These are phyloP conservation scores for Macrocybe gigantea DNA, from an alignment of 768 basidiomycete genomes.

Conservation along the genomic window DNA sequence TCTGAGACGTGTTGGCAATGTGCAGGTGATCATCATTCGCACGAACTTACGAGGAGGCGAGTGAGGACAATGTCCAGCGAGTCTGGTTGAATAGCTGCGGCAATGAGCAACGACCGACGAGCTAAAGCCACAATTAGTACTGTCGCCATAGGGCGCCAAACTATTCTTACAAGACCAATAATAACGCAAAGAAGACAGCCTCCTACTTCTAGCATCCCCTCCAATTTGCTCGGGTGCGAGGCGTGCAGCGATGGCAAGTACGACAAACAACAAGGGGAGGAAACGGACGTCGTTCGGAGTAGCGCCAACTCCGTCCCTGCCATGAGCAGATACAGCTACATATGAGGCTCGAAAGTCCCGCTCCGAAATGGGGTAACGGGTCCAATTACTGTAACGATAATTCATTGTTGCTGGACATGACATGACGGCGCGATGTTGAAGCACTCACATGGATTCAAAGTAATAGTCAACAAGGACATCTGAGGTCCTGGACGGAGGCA, in stretches of 20 bases:
- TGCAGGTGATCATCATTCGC: conserved; percentile 22
- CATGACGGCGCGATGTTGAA: conserved; percentile 7
- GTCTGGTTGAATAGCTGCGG: conserved; percentile 91
- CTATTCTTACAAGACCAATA: conserved; percentile 87
- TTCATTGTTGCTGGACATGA: too few species aligned
- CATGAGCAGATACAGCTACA: conserved; percentile 54
- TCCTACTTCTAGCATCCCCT: conserved; percentile 69
- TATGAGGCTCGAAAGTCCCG: conserved; percentile 73
- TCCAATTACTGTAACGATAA: conserved; percentile 67
- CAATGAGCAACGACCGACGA: conserved; percentile 81
- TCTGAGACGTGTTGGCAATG: conserved; percentile 35
- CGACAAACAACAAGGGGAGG: conserved; percentile 89
- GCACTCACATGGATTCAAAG: conserved; percentile 56
- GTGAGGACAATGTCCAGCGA: conserved; percentile 90
- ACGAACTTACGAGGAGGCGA: conserved; percentile 69
- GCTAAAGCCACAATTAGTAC: conserved; percentile 39
- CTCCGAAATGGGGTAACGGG: conserved; percentile 88
- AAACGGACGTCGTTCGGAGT: conserved; percentile 78
- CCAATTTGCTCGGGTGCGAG: conserved; percentile 82
- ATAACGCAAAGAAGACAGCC: conserved; percentile 81
- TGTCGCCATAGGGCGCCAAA: not conserved
- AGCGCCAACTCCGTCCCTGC: conserved; percentile 51
- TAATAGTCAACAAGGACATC: conserved; percentile 82
- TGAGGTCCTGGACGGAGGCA: conserved; percentile 72
- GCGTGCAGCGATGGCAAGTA: conserved; percentile 81